Evolutionary conservation across 208 protist genomes (phyloP).

Genomic region (Trypanosoma conorhini): DNA sequence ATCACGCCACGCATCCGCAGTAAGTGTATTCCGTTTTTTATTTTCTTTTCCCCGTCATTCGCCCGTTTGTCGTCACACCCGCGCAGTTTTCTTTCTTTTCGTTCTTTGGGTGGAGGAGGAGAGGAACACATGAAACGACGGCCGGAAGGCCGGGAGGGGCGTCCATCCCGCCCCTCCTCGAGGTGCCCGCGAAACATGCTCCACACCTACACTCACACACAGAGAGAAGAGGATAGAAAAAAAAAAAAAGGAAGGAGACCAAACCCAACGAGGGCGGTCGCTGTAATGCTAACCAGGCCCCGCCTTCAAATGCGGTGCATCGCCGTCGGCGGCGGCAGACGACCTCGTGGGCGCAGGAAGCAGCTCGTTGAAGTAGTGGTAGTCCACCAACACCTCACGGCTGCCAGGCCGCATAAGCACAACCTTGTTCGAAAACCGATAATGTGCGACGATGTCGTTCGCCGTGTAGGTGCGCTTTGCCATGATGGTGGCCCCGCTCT

Average conservation of each 20-base stretch:
- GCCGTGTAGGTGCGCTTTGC: slow-evolving; percentile 75
- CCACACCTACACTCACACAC: background rate
- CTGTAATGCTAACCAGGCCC: background rate
- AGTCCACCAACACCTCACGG: slow-evolving; percentile 68
- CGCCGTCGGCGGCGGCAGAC: slow-evolving; percentile 59
- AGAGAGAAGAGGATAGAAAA: background rate
- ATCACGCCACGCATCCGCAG: no score
- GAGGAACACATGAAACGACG: no score
- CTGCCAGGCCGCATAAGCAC: slow-evolving; percentile 56
- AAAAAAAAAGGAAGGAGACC: slow-evolving; percentile 4
- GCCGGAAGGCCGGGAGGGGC: no score
- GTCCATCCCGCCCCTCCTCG: background rate
- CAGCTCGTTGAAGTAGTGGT: slow-evolving; percentile 86
- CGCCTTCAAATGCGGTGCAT: slow-evolving; percentile 17
- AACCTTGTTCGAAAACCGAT: slow-evolving; percentile 79
- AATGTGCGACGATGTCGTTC: slow-evolving; percentile 66
- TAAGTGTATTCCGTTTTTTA: no score
- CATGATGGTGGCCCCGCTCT: slow-evolving; percentile 64
- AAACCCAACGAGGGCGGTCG: slow-evolving; percentile 5
- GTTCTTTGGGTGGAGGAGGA: background rate
- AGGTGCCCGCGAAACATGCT: background rate
- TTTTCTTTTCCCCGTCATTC: no score
- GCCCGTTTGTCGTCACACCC: no score
- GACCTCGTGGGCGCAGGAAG: slow-evolving; percentile 50
- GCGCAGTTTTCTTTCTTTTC: background rate